These are phyloP conservation scores for Paracamarosporium sp. DNA, from an alignment of 2,329 filamentous ascomycete species.

Conservation along the genomic window DNA sequence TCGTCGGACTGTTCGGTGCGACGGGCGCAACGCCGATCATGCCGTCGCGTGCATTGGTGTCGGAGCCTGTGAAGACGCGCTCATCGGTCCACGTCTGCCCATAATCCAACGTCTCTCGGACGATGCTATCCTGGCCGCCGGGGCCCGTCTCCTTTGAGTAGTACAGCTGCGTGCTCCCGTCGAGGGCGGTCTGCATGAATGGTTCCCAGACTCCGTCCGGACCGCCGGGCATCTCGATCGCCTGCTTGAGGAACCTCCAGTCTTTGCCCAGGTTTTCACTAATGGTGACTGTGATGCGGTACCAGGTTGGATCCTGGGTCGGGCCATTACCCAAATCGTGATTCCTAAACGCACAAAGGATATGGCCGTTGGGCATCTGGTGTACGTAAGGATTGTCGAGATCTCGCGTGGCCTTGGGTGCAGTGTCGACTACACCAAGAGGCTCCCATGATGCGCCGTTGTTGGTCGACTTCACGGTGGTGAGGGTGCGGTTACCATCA, in stretches of 20 bases:
- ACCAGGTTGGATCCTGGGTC: constrained; percentile 29
- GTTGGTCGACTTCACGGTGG: constrained; percentile 15
- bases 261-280: constrained; percentile 50
- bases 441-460: constrained; percentile 43
- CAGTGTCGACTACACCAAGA: constrained; percentile 11
- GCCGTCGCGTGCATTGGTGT: constrained; percentile 49
- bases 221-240: constrained; percentile 25
- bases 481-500: constrained; percentile 27
- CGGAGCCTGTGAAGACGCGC: constrained; percentile 45
- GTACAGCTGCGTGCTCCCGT: constrained; percentile 53
- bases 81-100: constrained; percentile 48
- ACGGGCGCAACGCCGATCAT: constrained; percentile 54
- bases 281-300: constrained; percentile 53
- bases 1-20: constrained; percentile 24
- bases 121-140: constrained; percentile 52
- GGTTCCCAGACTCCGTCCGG: constrained; percentile 56
- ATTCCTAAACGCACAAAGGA: constrained; percentile 44
- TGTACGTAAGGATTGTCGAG: constrained; percentile 42
- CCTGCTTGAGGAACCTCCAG: constrained; percentile 44
- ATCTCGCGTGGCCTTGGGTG: constrained; percentile 10
- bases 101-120: constrained; percentile 49
- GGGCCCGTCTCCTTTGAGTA: constrained; percentile 52
- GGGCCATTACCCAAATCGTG: constrained; percentile 30
- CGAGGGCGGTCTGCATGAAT: constrained; percentile 48
- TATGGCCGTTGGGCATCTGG: constrained; percentile 39